phyloP scores from a whole-genome alignment of 1,284 basidiomycete genomes.

The Sanguinoderma infundibulare region DNA sequence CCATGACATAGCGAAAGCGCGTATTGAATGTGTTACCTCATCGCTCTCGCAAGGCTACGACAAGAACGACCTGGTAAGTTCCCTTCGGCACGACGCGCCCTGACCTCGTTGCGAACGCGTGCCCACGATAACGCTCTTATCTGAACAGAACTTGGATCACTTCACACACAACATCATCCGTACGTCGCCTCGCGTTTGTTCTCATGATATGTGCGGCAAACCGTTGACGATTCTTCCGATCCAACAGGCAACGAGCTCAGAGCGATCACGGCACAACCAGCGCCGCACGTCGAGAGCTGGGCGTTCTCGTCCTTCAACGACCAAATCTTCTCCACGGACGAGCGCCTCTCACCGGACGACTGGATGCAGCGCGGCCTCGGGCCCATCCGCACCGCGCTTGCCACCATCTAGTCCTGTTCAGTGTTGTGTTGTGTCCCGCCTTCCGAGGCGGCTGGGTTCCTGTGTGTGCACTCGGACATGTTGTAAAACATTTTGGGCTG shows the following conservation, averaged over 20 bases:
- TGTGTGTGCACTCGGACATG: too few relatives aligned
- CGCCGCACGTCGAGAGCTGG: slow-evolving; percentile 63
- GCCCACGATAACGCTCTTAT: not conserved
- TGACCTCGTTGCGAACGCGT: too few relatives aligned
- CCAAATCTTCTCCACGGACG: slow-evolving; percentile 53
- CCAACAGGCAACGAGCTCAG: slow-evolving; percentile 56
- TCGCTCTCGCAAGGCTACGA: slow-evolving; percentile 64
- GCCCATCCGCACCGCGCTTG: slow-evolving; percentile 46
- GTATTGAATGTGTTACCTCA: too few relatives aligned
- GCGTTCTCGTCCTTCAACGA: slow-evolving; percentile 64
- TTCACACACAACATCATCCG: slow-evolving; percentile 70
- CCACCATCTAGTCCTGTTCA: slow-evolving; percentile 19
- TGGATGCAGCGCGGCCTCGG: slow-evolving; percentile 56
- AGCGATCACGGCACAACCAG: slow-evolving; percentile 56
- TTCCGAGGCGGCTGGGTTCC: too few relatives aligned
- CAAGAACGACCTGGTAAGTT: slow-evolving; percentile 65
- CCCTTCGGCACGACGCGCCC: not conserved
- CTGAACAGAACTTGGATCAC: slow-evolving; percentile 60
- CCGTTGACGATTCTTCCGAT: not conserved
- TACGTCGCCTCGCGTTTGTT: slow-evolving; percentile 18
- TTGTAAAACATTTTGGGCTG: not conserved
- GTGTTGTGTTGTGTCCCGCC: too few relatives aligned
- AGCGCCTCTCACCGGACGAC: slow-evolving; percentile 52
- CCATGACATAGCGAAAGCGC: too few relatives aligned
- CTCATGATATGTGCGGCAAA: not conserved